Percentiles rank a stretch among this genome's conserved stretches.
phyloP scores from a whole-genome alignment of 1,139 yeast species.

The Candida albicans region DNA sequence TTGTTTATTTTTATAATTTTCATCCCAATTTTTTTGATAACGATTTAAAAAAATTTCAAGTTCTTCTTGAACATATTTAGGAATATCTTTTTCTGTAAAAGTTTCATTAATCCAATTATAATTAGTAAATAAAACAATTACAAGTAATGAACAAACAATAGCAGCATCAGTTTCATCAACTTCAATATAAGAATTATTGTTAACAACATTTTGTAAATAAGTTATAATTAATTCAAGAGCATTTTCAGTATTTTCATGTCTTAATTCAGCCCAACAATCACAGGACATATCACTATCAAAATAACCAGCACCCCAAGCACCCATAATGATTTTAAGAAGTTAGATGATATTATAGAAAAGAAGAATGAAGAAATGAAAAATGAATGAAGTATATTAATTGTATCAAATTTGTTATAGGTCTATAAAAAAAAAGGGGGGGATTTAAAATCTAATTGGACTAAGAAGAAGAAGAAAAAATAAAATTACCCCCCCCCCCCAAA shows the following conservation, averaged over 20 bases:
- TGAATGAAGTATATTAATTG: slow-evolving; percentile 3
- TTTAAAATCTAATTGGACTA: too few relatives aligned
- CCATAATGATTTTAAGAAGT: slow-evolving; percentile 14
- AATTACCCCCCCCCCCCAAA: too few relatives aligned
- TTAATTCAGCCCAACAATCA: slow-evolving; percentile 11
- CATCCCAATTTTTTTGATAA: slow-evolving; percentile 7
- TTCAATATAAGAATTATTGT: slow-evolving; percentile 10
- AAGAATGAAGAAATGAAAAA: not conserved
- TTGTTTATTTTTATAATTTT: not conserved
- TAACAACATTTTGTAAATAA: slow-evolving; percentile 1
- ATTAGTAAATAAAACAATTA: slow-evolving; percentile 7
- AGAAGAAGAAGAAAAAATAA: too few relatives aligned
- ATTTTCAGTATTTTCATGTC: slow-evolving; percentile 2
- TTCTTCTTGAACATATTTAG: slow-evolving; percentile 5
- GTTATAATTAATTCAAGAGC: slow-evolving; percentile 9
- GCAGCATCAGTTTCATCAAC: slow-evolving; percentile 11
- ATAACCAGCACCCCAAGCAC: slow-evolving; percentile 18
- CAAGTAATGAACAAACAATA: slow-evolving; percentile 10
- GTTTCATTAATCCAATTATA: slow-evolving; percentile 6
- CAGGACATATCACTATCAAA: slow-evolving; percentile 18
- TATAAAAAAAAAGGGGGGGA: too few relatives aligned
- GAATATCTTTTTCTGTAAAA: not conserved
- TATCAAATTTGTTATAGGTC: too few relatives aligned
- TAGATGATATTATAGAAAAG: not conserved
- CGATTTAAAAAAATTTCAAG: slow-evolving; percentile 4